These are phyloP conservation scores for Condylostoma magnum DNA, from an alignment of 169 alveolate genomes.

Conservation along the genomic window DNA sequence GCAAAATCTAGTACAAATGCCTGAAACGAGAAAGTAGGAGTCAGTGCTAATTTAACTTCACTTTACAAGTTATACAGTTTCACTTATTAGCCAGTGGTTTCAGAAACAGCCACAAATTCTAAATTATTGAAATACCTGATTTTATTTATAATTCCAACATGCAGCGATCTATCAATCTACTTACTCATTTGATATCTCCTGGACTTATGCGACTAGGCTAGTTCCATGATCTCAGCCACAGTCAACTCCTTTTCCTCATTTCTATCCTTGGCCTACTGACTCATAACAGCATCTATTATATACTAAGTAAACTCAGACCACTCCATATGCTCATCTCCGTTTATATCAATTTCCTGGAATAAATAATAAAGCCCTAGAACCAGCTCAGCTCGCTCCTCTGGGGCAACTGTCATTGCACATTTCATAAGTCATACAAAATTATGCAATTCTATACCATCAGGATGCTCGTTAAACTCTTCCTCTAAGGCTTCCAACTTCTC, in stretches of 20 bases:
- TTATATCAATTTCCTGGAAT: slow-evolving; percentile 32
- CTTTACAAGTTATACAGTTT: not conserved
- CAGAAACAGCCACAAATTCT: slow-evolving; percentile 27
- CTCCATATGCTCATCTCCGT: slow-evolving; percentile 51
- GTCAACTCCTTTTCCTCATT: slow-evolving; percentile 45
- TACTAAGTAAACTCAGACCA: slow-evolving; percentile 67
- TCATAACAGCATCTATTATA: slow-evolving; percentile 69
- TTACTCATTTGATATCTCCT: slow-evolving; percentile 42
- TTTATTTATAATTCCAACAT: slow-evolving; percentile 34
- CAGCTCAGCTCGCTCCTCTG: slow-evolving; percentile 72
- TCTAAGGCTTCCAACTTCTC: slow-evolving; percentile 70
- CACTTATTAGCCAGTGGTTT: not conserved
- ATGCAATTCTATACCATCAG: slow-evolving; percentile 65
- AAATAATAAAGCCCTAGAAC: slow-evolving; percentile 40
- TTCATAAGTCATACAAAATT: slow-evolving; percentile 75
- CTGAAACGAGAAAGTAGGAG: not conserved
- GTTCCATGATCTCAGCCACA: slow-evolving; percentile 48
- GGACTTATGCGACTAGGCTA: slow-evolving; percentile 52
- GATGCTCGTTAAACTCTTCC: slow-evolving; percentile 74
- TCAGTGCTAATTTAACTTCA: not conserved
- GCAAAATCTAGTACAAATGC: slow-evolving; percentile 19
- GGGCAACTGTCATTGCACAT: slow-evolving; percentile 51
- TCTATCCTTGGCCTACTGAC: slow-evolving; percentile 36
- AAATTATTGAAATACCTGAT: slow-evolving; percentile 19
- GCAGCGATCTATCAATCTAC: slow-evolving; percentile 48